A percentile compares a stretch with the other conserved stretches of the same genome.
Evolutionary conservation across 495 filamentous ascomycete genomes (phyloP).

Genomic region (Aspergillus saccharolyticus): DNA sequence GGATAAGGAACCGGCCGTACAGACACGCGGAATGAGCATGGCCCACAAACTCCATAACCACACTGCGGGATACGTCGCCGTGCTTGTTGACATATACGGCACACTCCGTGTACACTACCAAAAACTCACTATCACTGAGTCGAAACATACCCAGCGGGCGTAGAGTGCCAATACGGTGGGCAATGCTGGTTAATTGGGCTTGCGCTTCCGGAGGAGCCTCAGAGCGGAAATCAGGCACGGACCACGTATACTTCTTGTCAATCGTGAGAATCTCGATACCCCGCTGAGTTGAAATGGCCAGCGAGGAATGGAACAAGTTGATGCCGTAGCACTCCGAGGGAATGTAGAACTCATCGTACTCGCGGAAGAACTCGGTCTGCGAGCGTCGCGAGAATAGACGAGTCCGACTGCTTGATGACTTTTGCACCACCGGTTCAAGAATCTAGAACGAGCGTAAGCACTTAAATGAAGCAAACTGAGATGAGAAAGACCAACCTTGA

Average conservation of each 20-base stretch:
- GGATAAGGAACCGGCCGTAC: conserved; percentile 67
- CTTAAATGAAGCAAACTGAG: conserved; percentile 1
- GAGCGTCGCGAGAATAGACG: conserved; percentile 64
- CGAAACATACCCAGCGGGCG: conserved; percentile 94
- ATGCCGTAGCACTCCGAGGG: conserved; percentile 93
- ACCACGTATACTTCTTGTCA: conserved; percentile 91
- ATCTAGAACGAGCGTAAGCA: conserved; percentile 43
- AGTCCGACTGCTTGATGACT: conserved; percentile 51
- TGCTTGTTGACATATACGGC: conserved; percentile 98
- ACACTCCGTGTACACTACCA: conserved; percentile 91
- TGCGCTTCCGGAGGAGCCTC: conserved; percentile 40
- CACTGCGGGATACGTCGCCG: conserved; percentile 83
- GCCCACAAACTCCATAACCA: conserved; percentile 97
- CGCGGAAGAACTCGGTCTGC: conserved; percentile 91
- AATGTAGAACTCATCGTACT: conserved; percentile 98
- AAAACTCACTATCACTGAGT: conserved; percentile 84
- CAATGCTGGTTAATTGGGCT: conserved; percentile 73
- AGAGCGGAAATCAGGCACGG: conserved; percentile 74
- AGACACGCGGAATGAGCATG: conserved; percentile 81
- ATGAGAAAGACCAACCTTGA: conserved; percentile 54
- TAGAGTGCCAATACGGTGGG: conserved; percentile 70
- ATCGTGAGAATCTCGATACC: conserved; percentile 96
- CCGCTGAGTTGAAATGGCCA: conserved; percentile 82
- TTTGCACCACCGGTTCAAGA: conserved; percentile 90
- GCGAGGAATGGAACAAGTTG: conserved; percentile 89